Conservation (phyloP, 495 filamentous ascomycete species). For the Neurospora terricola region DNA sequence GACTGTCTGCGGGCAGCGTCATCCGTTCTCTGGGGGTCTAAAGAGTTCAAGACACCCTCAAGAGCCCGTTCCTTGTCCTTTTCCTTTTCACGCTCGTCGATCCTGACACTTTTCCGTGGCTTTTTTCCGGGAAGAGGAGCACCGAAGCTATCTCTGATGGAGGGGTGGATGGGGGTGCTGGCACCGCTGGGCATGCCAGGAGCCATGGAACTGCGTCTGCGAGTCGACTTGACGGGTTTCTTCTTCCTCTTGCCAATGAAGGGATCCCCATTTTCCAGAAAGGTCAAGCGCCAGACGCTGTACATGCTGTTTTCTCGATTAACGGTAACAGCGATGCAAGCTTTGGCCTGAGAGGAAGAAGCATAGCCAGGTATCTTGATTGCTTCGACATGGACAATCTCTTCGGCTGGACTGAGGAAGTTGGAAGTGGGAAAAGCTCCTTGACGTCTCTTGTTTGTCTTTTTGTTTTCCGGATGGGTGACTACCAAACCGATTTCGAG, state of each 20-base stretch:
- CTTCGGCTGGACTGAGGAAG: slow-evolving; percentile 58
- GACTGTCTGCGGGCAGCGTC: slow-evolving; percentile 63
- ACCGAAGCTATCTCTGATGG: slow-evolving; percentile 40
- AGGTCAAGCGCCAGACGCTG: slow-evolving; percentile 69
- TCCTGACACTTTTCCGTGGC: slow-evolving; percentile 30
- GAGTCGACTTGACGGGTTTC: slow-evolving; percentile 41
- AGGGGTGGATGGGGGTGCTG: slow-evolving; percentile 60
- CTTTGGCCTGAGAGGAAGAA: slow-evolving; percentile 17
- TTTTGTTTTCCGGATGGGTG: slow-evolving; percentile 29
- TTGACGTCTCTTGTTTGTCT: slow-evolving; percentile 10
- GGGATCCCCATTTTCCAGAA: slow-evolving; percentile 51
- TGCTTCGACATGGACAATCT: slow-evolving; percentile 62
- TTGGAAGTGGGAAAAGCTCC: slow-evolving; percentile 13
- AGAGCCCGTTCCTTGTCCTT: slow-evolving; percentile 45
- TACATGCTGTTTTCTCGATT: slow-evolving; percentile 63
- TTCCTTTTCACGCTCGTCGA: slow-evolving; percentile 16
- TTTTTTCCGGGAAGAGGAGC: slow-evolving; percentile 36
- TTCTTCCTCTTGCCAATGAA: slow-evolving; percentile 38
- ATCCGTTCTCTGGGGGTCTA: slow-evolving; percentile 66
- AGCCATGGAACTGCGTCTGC: slow-evolving; percentile 74
- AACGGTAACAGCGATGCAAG: slow-evolving; percentile 73
- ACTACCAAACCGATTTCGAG: slow-evolving; percentile 80
- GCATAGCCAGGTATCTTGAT: slow-evolving; percentile 12
- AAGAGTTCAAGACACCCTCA: slow-evolving; percentile 44
- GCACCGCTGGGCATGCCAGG: slow-evolving; percentile 69